A percentile compares a stretch with the other conserved stretches of the same genome.
Evolutionary conservation across 305 asterid species (phyloP).

Genomic region (Fraxinus paxiana): DNA sequence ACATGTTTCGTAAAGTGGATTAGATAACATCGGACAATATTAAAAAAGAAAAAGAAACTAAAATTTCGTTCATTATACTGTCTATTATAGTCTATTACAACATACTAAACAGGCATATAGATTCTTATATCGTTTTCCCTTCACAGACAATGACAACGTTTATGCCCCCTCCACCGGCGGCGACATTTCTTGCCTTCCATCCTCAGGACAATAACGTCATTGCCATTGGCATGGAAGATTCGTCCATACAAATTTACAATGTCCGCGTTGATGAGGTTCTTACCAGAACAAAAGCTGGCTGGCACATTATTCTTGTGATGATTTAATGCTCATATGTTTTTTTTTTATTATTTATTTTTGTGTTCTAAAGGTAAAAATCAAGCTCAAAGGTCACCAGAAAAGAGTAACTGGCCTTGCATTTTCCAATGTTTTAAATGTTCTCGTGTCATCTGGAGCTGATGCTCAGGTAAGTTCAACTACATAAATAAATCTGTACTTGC

Average conservation of each 20-base stretch:
- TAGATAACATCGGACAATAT: not conserved
- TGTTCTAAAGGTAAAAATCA: conserved; percentile 45
- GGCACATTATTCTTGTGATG: conserved; percentile 4
- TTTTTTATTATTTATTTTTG: not conserved
- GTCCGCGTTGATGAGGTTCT: conserved; percentile 44
- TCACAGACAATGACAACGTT: conserved; percentile 46
- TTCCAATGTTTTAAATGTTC: conserved; percentile 45
- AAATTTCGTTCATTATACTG: not conserved
- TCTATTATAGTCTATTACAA: not conserved
- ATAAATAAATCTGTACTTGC: not conserved
- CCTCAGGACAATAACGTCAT: conserved; percentile 48
- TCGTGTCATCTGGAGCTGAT: conserved; percentile 74
- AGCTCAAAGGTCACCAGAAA: conserved; percentile 65
- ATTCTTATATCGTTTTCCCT: conserved; percentile 11
- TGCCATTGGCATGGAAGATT: conserved; percentile 52
- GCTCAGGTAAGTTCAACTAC: conserved; percentile 48
- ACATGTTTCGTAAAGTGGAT: not conserved
- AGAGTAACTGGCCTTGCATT: conserved; percentile 77
- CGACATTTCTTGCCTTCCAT: conserved; percentile 45
- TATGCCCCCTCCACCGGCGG: conserved; percentile 56
- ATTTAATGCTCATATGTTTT: not conserved
- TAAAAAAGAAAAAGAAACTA: not conserved
- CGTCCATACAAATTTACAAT: conserved; percentile 45
- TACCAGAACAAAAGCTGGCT: conserved; percentile 5
- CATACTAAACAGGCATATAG: not conserved